Conservation (phyloP, 805 yeast species). For the Maudiozyma pseudohumilis region DNA sequence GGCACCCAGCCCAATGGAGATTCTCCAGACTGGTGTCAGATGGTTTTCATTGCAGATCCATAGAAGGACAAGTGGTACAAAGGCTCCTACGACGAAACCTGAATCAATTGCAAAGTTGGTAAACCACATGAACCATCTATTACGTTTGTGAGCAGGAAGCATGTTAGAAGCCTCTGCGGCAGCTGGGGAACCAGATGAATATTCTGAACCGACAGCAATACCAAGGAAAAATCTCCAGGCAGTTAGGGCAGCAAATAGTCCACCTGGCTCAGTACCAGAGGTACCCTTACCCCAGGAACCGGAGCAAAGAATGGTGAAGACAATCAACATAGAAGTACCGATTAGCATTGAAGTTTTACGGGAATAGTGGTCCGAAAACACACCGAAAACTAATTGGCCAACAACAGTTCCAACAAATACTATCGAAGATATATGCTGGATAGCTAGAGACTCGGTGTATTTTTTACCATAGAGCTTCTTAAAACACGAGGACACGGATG, state of each 20-base stretch:
- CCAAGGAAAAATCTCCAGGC: conserved; percentile 83
- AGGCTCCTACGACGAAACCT: conserved; percentile 76
- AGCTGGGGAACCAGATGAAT: conserved; percentile 88
- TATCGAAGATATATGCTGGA: conserved; percentile 72
- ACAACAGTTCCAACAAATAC: conserved; percentile 88
- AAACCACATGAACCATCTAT: conserved; percentile 82
- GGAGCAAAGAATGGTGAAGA: conserved; percentile 70
- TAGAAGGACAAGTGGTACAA: conserved; percentile 75
- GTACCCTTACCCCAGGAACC: conserved; percentile 76
- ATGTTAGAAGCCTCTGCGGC: conserved; percentile 83
- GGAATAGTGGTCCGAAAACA: conserved; percentile 66
- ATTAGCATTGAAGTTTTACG: conserved; percentile 77
- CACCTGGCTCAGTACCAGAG: conserved; percentile 49
- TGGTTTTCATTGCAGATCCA: conserved; percentile 71
- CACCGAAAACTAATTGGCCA: conserved; percentile 78
- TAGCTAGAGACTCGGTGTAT: conserved; percentile 56
- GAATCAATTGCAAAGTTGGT: conserved; percentile 80
- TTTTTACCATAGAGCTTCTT: conserved; percentile 52
- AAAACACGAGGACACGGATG: conserved; percentile 67
- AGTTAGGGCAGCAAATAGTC: conserved; percentile 70
- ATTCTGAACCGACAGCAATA: conserved; percentile 89
- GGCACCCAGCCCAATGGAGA: conserved; percentile 83
- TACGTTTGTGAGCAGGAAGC: conserved; percentile 76
- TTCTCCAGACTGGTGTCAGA: conserved; percentile 82
- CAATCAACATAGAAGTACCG: conserved; percentile 63